Evolutionary conservation across 2,329 filamentous ascomycete species (phyloP).

Genomic region (Amauroascus niger): DNA sequence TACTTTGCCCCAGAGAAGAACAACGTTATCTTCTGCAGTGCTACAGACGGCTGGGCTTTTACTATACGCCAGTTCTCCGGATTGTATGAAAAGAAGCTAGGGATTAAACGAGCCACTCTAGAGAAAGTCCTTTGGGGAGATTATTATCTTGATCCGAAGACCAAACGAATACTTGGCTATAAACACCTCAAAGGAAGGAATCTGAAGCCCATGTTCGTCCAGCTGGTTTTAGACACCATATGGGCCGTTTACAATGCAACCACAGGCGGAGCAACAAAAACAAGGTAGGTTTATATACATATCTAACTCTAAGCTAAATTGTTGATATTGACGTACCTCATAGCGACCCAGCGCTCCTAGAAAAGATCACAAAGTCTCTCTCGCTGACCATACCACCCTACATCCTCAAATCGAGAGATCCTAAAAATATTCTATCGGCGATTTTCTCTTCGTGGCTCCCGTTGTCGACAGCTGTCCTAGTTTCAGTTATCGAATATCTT

Average conservation of each 20-base stretch:
- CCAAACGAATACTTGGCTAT: conserved; percentile 77
- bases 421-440: conserved; percentile 70
- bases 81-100: conserved; percentile 92
- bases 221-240: conserved; percentile 86
- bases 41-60: conserved; percentile 98
- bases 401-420: conserved; percentile 71
- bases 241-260: conserved; percentile 95
- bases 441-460: conserved; percentile 87
- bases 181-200: conserved; percentile 89
- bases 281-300: conserved; percentile 50
- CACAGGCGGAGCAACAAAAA: conserved; percentile 68
- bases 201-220: conserved; percentile 94
- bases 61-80: conserved; percentile 88
- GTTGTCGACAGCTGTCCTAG: conserved; percentile 79
- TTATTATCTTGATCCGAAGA: conserved; percentile 93
- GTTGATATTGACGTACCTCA: conserved; percentile 28
- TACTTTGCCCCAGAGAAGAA: conserved; percentile 98
- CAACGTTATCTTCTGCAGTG: conserved; percentile 97
- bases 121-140: conserved; percentile 96
- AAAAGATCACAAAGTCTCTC: conserved; percentile 92
- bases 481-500: conserved; percentile 87
- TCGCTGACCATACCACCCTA: conserved; percentile 77
- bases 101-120: conserved; percentile 76
- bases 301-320: neutral
- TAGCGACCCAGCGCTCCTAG: conserved; percentile 67